phyloP scores from a whole-genome alignment of 371 early-diverging fungal species.

The Mortierella sp. region DNA sequence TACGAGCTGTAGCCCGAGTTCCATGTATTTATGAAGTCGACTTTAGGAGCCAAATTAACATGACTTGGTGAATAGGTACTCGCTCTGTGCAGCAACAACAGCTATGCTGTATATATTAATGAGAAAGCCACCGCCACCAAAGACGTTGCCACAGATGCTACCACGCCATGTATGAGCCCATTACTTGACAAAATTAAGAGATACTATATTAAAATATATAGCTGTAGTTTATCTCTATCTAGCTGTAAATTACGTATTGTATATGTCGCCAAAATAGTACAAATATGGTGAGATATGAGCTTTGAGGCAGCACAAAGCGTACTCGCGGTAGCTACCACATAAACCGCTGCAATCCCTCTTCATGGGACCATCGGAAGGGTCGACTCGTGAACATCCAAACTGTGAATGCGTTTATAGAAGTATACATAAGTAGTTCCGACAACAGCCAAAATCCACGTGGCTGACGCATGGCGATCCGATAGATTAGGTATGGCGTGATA shows the following conservation, averaged over 20 bases:
- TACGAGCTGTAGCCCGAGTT: background rate
- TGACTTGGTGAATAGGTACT: conserved; percentile 57
- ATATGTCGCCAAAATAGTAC: background rate
- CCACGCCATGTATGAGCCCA: conserved; percentile 43
- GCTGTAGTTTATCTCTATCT: background rate
- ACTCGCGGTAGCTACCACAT: conserved; percentile 82
- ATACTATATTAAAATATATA: background rate
- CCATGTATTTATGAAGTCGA: background rate
- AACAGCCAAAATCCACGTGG: conserved; percentile 27
- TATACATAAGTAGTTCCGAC: conserved; percentile 62
- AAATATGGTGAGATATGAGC: background rate
- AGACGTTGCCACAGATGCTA: conserved; percentile 43
- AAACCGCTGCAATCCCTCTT: conserved; percentile 81
- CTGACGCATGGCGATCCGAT: conserved; percentile 72
- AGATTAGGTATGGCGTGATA: conserved; percentile 86
- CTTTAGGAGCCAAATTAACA: background rate
- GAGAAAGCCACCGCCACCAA: conserved; percentile 48
- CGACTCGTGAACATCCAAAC: conserved; percentile 77
- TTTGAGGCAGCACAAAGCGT: conserved; percentile 18
- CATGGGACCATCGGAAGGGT: conserved; percentile 82
- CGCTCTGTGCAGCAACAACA: conserved; percentile 75
- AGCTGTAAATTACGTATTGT: background rate
- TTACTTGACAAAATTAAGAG: background rate
- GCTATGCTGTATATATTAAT: conserved; percentile 75
- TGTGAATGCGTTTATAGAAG: conserved; percentile 68